Percentiles rank a stretch among this genome's conserved stretches.
Evolutionary conservation across 306 rosid genomes (phyloP).

Genomic region (Castanea mollissima): DNA sequence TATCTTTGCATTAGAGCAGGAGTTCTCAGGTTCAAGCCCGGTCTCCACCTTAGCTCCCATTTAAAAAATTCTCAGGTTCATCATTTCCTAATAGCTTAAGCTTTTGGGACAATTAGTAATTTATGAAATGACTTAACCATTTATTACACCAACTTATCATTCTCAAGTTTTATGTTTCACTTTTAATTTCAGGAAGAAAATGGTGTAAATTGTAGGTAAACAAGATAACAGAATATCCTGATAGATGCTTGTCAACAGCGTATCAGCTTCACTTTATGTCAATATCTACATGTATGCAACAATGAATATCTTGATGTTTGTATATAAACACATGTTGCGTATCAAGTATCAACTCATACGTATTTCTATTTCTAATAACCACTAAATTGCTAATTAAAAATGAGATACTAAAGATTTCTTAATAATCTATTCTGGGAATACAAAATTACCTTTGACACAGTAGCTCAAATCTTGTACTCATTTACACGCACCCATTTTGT

Average conservation of each 20-base stretch:
- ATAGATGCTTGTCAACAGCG: not conserved
- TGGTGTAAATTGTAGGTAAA: not conserved
- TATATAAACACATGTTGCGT: not conserved
- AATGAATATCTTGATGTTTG: not conserved
- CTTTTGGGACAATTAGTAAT: no score
- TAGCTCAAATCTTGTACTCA: slow-evolving; percentile 68
- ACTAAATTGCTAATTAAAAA: not conserved
- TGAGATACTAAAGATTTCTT: not conserved
- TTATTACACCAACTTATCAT: not conserved
- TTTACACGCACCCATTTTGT: slow-evolving; percentile 89
- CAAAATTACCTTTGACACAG: slow-evolving; percentile 37
- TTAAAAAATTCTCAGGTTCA: no score
- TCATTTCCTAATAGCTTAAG: no score
- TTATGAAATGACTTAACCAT: not conserved
- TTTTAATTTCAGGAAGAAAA: not conserved
- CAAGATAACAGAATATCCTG: not conserved
- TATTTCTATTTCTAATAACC: not conserved
- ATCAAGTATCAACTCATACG: not conserved
- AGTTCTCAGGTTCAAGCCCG: no score
- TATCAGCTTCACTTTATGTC: not conserved
- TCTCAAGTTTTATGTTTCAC: not conserved
- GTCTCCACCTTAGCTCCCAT: no score
- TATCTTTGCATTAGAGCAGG: no score
- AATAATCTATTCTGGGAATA: not conserved
- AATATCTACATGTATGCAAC: not conserved